Base-by-base conservation (phyloP, 1,284 basidiomycete species). In the Inonotus obliquus region DNA sequence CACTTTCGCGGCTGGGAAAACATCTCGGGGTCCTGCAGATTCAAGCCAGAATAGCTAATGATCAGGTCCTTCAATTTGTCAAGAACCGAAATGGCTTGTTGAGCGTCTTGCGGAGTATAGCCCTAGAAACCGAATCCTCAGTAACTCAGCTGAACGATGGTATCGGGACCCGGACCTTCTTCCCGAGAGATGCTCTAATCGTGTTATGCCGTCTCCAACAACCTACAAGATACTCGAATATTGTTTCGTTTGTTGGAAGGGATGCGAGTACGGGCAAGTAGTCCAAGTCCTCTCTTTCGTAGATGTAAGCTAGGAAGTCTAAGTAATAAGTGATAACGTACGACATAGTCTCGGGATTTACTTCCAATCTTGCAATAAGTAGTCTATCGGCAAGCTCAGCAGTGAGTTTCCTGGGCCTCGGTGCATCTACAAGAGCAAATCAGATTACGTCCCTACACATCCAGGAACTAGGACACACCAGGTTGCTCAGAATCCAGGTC, bases 21-120 rank as follows among this genome's bases (percentile, higher is more conserved):
- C 91, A 98, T 96, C 49, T 85, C 86, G 0, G 96, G 92, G 64
- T 96, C 94, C 74, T 96, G 93, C 9, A 99, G 77, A 14, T 86
- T 90, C 62, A 98, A 81, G 7, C 96, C 96, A 13, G 89, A 84
- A 73, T 99, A 99, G 58, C 92, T 94, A 64, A 98, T 85, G 59
- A 99, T 74, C 17, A 98, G 79, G 57, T 89, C 82, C 45, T 88
- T 86, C 29, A 92, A 73, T 69, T 88, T 91, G 51, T 93, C 88
- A 10, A 94, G 78, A 2, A 85, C 74, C 29, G 72, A 73, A 5
- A 83, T 75, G 41, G 91, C 92, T 65, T 77, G 75, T 61, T 85
- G 81, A 10, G 82, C 78, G 53, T 92, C 87, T 2, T 80, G 74
- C 41, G 86, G 82, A 9, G 81, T 74, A 69, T 86, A 87, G 37